Percentiles rank a stretch among this genome's conserved stretches.
Evolutionary conservation across 148 eudicot genomes (phyloP).

Genomic region (Agrostemma githago): DNA sequence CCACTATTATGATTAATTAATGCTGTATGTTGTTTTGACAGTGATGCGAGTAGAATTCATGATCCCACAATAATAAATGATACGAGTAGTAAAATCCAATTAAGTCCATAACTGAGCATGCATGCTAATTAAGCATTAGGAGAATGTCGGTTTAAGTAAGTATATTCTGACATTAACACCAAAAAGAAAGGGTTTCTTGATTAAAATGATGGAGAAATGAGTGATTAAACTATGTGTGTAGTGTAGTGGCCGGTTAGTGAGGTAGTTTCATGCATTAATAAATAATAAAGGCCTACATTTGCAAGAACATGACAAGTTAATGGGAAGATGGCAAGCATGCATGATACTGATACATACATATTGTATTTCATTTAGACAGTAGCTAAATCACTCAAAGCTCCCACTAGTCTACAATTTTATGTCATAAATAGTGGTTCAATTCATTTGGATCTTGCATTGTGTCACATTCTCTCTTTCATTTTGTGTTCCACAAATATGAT

Average conservation of each 20-base stretch:
- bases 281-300: neutral
- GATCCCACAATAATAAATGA: neutral
- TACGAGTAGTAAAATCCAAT: neutral
- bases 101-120: conserved; percentile 10
- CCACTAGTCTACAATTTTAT: neutral
- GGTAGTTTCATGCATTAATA: conserved; percentile 14
- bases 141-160: conserved; percentile 15
- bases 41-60: conserved; percentile 8
- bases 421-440: neutral
- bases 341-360: neutral
- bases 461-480: no score
- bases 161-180: conserved; percentile 8
- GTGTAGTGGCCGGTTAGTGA: conserved; percentile 7
- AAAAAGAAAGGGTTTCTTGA: neutral
- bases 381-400: conserved; percentile 1
- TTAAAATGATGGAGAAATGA: conserved; percentile 14
- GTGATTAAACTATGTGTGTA: neutral
- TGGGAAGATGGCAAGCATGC: conserved; percentile 5
- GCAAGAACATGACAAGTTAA: neutral
- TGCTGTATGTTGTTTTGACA: conserved; percentile 4
- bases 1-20: neutral
- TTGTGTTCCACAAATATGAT: no score
- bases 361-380: neutral
- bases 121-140: neutral
- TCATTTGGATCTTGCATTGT: no score